Evolutionary conservation across 495 filamentous ascomycete species (phyloP).

Genomic region (Penicillium manginii): DNA sequence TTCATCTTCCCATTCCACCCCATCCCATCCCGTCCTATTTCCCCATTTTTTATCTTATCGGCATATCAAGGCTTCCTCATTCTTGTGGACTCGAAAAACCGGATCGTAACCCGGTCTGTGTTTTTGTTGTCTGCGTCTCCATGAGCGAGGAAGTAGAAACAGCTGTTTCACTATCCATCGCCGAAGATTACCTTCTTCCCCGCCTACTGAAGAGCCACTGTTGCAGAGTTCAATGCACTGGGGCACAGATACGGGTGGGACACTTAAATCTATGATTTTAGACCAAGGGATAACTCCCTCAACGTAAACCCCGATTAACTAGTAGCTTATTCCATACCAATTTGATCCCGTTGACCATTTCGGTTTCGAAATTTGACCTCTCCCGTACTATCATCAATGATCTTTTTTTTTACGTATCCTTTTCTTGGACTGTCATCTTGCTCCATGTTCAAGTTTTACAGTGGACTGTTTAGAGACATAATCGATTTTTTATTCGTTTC

Average conservation of each 20-base stretch:
- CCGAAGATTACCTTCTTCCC: slow-evolving; percentile 44
- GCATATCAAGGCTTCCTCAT: slow-evolving; percentile 51
- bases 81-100: slow-evolving; percentile 29
- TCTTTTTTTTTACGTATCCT: not conserved
- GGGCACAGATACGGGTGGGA: slow-evolving; percentile 97
- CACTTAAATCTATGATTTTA: slow-evolving; percentile 42
- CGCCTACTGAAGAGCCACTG: slow-evolving; percentile 90
- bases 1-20: slow-evolving; percentile 12
- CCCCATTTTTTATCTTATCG: slow-evolving; percentile 21
- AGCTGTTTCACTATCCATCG: slow-evolving; percentile 21
- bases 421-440: not conserved
- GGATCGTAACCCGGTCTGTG: slow-evolving; percentile 24
- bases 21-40: slow-evolving; percentile 8
- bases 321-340: too few relatives aligned
- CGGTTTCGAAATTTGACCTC: too few relatives aligned
- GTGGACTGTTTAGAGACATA: not conserved
- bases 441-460: not conserved
- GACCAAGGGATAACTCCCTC: not conserved
- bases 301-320: too few relatives aligned
- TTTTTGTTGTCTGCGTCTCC: slow-evolving; percentile 27
- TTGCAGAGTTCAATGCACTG: slow-evolving; percentile 67
- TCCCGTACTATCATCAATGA: too few relatives aligned
- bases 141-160: slow-evolving; percentile 51
- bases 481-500: slow-evolving; percentile 29
- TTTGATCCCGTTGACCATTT: too few relatives aligned